Conservation (phyloP, 1,284 basidiomycete species). For the Marasmius tenuissimus region DNA sequence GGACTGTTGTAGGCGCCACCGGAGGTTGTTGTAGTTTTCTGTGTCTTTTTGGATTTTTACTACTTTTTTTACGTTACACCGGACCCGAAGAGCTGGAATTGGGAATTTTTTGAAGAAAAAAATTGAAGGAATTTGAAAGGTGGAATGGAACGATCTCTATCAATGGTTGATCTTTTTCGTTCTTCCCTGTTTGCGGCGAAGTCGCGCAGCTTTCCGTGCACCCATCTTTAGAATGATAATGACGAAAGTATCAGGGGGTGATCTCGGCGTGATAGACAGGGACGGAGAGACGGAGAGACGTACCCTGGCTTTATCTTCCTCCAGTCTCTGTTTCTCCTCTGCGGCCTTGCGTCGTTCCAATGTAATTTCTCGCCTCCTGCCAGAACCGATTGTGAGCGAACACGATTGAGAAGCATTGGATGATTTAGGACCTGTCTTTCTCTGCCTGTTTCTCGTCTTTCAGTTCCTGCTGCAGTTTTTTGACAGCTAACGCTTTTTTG, state of each 20-base stretch:
- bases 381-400: conserved; percentile 4
- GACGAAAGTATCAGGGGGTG: conserved; percentile 1
- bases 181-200: conserved; percentile 68
- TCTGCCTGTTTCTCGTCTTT: conserved; percentile 76
- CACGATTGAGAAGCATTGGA: conserved; percentile 2
- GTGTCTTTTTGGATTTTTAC: not conserved
- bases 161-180: conserved; percentile 77
- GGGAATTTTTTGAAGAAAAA: not conserved
- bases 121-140: conserved; percentile 4
- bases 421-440: conserved; percentile 47
- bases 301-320: conserved; percentile 74
- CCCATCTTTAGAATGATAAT: conserved; percentile 53
- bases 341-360: conserved; percentile 66
- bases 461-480: conserved; percentile 69
- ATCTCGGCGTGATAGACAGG: not conserved
- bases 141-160: conserved; percentile 21
- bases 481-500: conserved; percentile 63
- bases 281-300: conserved; percentile 16
- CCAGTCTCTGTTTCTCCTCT: conserved; percentile 67
- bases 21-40: not conserved
- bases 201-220: conserved; percentile 68
- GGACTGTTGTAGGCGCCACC: too few relatives aligned
- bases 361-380: conserved; percentile 66
- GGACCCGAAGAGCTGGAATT: not conserved
- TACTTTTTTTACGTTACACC: not conserved